Percentiles rank a stretch among this genome's conserved stretches.
Conservation (phyloP, 2,329 filamentous ascomycete species). For the Chaetomium strumarium region DNA sequence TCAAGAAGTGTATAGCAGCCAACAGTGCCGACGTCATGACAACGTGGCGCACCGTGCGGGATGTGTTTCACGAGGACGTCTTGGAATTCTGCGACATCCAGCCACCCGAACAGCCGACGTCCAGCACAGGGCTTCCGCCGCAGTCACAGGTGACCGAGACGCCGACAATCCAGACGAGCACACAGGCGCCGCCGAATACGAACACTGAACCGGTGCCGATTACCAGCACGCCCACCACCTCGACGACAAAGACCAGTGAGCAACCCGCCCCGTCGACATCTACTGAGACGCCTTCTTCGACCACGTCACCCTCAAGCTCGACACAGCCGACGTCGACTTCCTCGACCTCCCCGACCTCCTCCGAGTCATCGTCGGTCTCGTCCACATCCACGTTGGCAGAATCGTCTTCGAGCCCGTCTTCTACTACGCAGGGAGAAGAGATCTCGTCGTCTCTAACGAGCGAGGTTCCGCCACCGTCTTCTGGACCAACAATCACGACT, state of each 20-base stretch:
- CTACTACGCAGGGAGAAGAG: background rate
- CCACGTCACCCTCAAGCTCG: no score
- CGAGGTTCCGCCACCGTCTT: background rate
- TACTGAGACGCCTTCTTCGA: background rate
- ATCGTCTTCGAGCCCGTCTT: background rate
- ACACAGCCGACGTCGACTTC: no score
- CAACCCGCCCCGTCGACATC: background rate
- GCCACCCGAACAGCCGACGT: conserved; percentile 12
- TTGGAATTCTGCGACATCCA: conserved; percentile 39
- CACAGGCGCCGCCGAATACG: conserved; percentile 19
- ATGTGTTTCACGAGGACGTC: conserved; percentile 40
- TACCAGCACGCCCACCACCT: conserved; percentile 9
- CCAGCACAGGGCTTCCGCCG: conserved; percentile 18
- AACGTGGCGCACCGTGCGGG: conserved; percentile 28
- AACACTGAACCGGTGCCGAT: conserved; percentile 15
- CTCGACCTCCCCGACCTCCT: background rate
- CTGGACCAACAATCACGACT: background rate
- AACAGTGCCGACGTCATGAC: conserved; percentile 26
- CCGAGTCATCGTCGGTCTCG: background rate
- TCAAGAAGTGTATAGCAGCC: conserved; percentile 37
- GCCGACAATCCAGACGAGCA: conserved; percentile 11
- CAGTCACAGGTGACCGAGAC: conserved; percentile 15
- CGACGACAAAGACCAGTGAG: background rate
- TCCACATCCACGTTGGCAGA: background rate
- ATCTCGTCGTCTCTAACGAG: background rate